Percentiles rank a stretch among this genome's conserved stretches.
These are phyloP conservation scores for Scytalidium sp. DNA, from an alignment of 2,329 filamentous ascomycete genomes.

Conservation along the genomic window DNA sequence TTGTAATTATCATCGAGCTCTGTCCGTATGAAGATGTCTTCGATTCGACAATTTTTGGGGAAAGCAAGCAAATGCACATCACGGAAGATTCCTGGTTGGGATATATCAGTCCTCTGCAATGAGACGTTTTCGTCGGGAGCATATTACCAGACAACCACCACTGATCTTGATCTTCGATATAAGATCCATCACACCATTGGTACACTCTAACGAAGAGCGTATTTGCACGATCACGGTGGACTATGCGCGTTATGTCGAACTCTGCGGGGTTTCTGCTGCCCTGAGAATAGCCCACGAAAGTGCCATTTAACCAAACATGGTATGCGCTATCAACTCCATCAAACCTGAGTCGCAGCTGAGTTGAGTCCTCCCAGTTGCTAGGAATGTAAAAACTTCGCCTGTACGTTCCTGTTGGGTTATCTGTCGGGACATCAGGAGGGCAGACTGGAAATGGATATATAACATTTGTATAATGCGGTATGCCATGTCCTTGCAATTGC, in stretches of 20 bases:
- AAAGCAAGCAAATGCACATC: conserved; percentile 62
- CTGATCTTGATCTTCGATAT: conserved; percentile 57
- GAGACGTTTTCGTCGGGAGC: background rate
- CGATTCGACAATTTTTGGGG: conserved; percentile 45
- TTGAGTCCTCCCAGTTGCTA: conserved; percentile 28
- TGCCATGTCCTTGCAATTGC: conserved; percentile 67
- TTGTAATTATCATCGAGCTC: conserved; percentile 48
- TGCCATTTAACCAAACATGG: conserved; percentile 55
- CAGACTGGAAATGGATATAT: conserved; percentile 63
- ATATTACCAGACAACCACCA: conserved; percentile 61
- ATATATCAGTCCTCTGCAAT: background rate
- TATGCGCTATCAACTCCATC: conserved; percentile 57
- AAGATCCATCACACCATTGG: conserved; percentile 54
- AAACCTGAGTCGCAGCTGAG: conserved; percentile 50
- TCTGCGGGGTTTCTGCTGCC: conserved; percentile 55
- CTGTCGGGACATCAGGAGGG: conserved; percentile 58
- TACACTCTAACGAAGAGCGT: conserved; percentile 49
- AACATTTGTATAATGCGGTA: conserved; percentile 67
- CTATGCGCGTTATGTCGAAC: conserved; percentile 49
- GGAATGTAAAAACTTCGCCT: conserved; percentile 48
- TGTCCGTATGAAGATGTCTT: conserved; percentile 56
- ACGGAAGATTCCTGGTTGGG: conserved; percentile 54
- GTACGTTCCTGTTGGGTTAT: conserved; percentile 66
- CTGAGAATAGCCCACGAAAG: conserved; percentile 53
- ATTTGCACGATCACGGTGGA: conserved; percentile 24